phyloP scores from a whole-genome alignment of 139 green algal species.

The Picochlorum costavermella region DNA sequence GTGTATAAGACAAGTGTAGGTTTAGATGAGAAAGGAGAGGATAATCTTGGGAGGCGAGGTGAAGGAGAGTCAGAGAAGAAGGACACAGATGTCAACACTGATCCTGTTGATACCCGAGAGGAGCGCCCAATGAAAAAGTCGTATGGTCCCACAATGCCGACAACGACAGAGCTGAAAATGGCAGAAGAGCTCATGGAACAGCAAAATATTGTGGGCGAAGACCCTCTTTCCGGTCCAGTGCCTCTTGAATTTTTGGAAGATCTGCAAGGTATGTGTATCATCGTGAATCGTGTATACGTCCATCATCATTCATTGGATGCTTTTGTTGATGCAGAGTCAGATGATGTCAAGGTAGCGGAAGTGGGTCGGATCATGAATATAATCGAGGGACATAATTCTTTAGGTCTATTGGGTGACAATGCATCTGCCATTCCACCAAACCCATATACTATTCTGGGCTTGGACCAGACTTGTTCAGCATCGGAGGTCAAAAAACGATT shows the following conservation, averaged over 20 bases:
- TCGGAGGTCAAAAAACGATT: slow-evolving; percentile 65
- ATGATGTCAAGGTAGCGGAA: slow-evolving; percentile 33
- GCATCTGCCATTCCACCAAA: slow-evolving; percentile 25
- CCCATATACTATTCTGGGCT: slow-evolving; percentile 58
- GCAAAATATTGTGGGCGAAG: slow-evolving; percentile 26
- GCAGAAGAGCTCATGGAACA: background rate
- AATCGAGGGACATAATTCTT: slow-evolving; percentile 13
- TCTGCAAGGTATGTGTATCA: background rate
- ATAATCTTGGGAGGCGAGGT: too few species aligned
- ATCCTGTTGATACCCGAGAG: too few species aligned
- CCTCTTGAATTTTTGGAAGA: slow-evolving; percentile 54
- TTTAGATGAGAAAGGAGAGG: too few species aligned
- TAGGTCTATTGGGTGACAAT: background rate
- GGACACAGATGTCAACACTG: too few species aligned
- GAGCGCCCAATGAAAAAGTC: too few species aligned
- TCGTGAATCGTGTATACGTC: too few species aligned
- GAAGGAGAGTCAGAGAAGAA: too few species aligned
- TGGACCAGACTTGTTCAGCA: slow-evolving; percentile 21
- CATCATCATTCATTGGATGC: background rate
- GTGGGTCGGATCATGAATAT: slow-evolving; percentile 47
- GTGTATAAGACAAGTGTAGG: background rate
- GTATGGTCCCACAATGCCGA: too few species aligned
- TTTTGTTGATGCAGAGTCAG: slow-evolving; percentile 28
- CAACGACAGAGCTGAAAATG: background rate
- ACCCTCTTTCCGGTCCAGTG: slow-evolving; percentile 49